Conservation (phyloP, 331 rosid species). For the Ulmus americana region DNA sequence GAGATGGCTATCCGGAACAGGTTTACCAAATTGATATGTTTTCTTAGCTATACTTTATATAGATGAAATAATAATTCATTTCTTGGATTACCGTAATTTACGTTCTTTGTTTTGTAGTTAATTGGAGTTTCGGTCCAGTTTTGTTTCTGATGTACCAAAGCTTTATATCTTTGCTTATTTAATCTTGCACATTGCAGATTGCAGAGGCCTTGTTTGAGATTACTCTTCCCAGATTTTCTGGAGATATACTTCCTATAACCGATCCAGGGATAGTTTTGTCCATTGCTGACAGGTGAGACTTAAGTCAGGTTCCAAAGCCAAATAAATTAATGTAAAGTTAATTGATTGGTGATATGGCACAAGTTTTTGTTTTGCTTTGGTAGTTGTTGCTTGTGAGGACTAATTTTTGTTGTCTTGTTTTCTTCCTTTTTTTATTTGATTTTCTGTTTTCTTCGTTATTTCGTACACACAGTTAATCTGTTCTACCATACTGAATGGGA, state of each 20-base stretch:
- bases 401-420: not conserved
- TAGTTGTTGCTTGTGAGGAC: not conserved
- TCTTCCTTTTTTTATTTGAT: not conserved
- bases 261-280: constrained; percentile 79
- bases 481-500: no score
- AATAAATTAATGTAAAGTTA: not conserved
- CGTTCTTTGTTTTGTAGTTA: not conserved
- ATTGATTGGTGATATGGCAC: not conserved
- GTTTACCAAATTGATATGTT: constrained; percentile 23
- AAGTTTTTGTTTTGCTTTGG: not conserved
- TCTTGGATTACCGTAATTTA: not conserved
- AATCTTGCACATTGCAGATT: constrained; percentile 41
- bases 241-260: constrained; percentile 69
- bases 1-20: constrained; percentile 86
- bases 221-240: constrained; percentile 91
- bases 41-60: not conserved
- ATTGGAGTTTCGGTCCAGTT: not conserved
- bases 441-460: not conserved
- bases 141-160: constrained; percentile 15
- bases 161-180: constrained; percentile 14
- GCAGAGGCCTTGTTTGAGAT: constrained; percentile 85
- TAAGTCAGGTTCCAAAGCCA: constrained; percentile 17
- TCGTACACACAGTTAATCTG: no score
- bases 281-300: constrained; percentile 69
- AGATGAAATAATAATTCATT: not conserved